phyloP scores from a whole-genome alignment of 345 rosid genomes.

The Brassica napus region DNA sequence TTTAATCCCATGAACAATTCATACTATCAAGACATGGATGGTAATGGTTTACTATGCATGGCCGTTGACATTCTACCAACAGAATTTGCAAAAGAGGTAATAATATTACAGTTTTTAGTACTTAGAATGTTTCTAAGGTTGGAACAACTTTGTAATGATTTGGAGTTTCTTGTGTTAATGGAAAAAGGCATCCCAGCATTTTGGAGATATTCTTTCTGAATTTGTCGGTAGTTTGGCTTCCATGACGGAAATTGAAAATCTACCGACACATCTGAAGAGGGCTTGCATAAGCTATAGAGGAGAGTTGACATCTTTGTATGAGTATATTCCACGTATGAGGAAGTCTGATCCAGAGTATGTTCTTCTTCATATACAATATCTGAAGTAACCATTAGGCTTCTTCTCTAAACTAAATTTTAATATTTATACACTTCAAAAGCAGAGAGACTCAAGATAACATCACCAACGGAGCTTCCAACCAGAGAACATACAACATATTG shows the following conservation, averaged over 20 bases:
- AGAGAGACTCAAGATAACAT: slow-evolving; percentile 51
- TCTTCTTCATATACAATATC: slow-evolving; percentile 16
- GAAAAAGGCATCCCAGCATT: slow-evolving; percentile 84
- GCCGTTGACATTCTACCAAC: slow-evolving; percentile 94
- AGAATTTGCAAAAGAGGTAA: slow-evolving; percentile 94
- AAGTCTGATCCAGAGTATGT: slow-evolving; percentile 76
- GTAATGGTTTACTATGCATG: slow-evolving; percentile 71
- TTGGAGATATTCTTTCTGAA: slow-evolving; percentile 79
- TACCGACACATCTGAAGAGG: slow-evolving; percentile 74
- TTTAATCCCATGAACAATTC: slow-evolving; percentile 60
- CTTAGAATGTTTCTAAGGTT: too few species aligned
- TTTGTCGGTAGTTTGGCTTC: slow-evolving; percentile 78
- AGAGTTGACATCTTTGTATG: slow-evolving; percentile 62
- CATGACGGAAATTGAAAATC: too few species aligned
- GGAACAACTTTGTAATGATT: slow-evolving; percentile 5
- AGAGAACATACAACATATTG: slow-evolving; percentile 65
- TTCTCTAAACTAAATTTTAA: slow-evolving; percentile 12
- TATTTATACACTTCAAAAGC: slow-evolving; percentile 38
- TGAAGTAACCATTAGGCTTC: neutral
- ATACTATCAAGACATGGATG: slow-evolving; percentile 79
- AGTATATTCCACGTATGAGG: slow-evolving; percentile 87
- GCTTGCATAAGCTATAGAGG: slow-evolving; percentile 90
- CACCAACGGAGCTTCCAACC: slow-evolving; percentile 40
- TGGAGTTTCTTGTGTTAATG: slow-evolving; percentile 29
- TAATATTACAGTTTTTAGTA: neutral